Base-by-base conservation (phyloP, 2,329 filamentous ascomycete species). In the Sporothrix pseudoabietina region DNA sequence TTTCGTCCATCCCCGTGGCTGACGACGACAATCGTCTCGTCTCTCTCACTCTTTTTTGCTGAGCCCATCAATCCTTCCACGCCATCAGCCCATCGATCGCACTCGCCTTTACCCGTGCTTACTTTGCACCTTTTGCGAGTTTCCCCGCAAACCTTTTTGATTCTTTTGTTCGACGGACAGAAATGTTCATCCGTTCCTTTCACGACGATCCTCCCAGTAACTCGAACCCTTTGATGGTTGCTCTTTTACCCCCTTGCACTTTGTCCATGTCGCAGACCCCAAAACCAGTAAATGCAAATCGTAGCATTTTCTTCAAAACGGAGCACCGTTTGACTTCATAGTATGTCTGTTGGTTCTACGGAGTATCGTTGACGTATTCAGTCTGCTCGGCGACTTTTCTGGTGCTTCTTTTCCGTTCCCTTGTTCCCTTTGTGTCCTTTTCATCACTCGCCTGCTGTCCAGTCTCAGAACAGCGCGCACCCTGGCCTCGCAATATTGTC, bases 381-480 rank as follows among this genome's bases (percentile, higher is more conserved):
- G 22, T 26, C 61, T n/a, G 22, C 61, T 47, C 61, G 61, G 61
- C 61, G 39, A 66, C 61, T 47, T 65, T 66, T 65, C n/a, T 39
- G 19, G 16, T 39, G 7, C 30, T 32, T 26, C 41, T 26, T 22
- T 22, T 63, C 26, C 22, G 9, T 4, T 10, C 35, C 59, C 16
- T 26, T 41, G n/a, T 4, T 10, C 35, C 59, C 16, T 26, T 65
- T 35, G 55, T 59, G 26, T 59, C 30, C 35, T 3, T n/a, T 22
- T 4, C 35, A 35, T 8, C 35, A 35, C 32, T 12, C 35, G 6
- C 19, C n/a, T 68, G 49, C 32, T 57, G 66, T 55, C 66, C 49
- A 55, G 49, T 69, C 47, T 39, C 66, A 69, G 66, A 69, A 69
- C 66, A 69, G 54, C 66, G 30, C 66, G 55, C 55, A 32, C 6